These are phyloP conservation scores for Coemansia sp. DNA, from an alignment of 192 early-diverging fungal species.

Conservation along the genomic window DNA sequence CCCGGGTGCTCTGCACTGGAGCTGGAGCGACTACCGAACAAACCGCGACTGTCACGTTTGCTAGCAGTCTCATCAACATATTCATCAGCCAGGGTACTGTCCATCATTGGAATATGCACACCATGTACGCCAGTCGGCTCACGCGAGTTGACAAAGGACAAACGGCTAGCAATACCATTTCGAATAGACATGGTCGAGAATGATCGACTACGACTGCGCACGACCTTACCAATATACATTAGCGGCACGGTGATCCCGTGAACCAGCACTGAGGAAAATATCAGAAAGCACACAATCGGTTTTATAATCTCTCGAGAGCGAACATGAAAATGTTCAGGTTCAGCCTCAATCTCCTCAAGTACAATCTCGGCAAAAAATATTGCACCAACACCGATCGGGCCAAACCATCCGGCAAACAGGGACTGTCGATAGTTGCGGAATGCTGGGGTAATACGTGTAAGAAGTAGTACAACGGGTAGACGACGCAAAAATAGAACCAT, in stretches of 20 bases:
- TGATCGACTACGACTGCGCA: constrained; percentile 44
- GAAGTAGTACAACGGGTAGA: constrained; percentile 67
- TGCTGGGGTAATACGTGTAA: constrained; percentile 68
- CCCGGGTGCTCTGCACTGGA: background rate
- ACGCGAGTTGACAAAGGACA: constrained; percentile 49
- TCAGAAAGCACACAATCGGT: constrained; percentile 72
- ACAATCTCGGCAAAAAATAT: constrained; percentile 60
- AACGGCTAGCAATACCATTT: constrained; percentile 37
- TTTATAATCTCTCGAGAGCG: constrained; percentile 47
- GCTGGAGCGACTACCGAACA: background rate
- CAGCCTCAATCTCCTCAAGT: constrained; percentile 47
- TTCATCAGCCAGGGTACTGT: constrained; percentile 12
- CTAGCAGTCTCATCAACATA: constrained; percentile 1
- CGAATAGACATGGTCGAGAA: constrained; percentile 45
- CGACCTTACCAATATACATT: constrained; percentile 66
- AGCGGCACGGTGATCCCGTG: constrained; percentile 83
- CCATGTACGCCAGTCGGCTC: constrained; percentile 33
- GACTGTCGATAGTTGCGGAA: constrained; percentile 72
- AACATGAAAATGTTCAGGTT: constrained; percentile 36
- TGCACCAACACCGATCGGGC: constrained; percentile 78
- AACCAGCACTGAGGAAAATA: constrained; percentile 81
- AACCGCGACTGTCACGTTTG: constrained; percentile 7
- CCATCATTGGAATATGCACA: constrained; percentile 37
- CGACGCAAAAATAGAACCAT: constrained; percentile 71
- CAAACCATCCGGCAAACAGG: constrained; percentile 89